A percentile compares a stretch with the other conserved stretches of the same genome.
These are phyloP conservation scores for Hemisphaericaspora subhashii DNA, from an alignment of 1,139 yeast species.

Conservation along the genomic window DNA sequence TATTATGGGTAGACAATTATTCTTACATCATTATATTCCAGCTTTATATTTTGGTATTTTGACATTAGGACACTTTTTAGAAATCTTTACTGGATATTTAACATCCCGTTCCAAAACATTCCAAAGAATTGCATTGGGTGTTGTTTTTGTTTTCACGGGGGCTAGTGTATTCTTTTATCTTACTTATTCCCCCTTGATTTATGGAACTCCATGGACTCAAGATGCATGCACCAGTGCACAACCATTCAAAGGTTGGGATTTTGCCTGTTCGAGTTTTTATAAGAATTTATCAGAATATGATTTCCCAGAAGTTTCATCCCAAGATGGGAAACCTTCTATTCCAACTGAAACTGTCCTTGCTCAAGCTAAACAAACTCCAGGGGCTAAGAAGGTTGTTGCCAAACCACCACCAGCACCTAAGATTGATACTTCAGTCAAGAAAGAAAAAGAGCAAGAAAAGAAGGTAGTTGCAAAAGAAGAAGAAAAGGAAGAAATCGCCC, in stretches of 20 bases:
- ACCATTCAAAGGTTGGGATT: constrained; percentile 76
- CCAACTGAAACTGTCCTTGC: constrained; percentile 16
- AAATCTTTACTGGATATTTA: constrained; percentile 55
- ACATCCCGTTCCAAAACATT: constrained; percentile 30
- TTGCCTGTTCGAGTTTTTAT: constrained; percentile 66
- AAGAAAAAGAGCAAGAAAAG: constrained; percentile 3
- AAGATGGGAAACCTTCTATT: constrained; percentile 17
- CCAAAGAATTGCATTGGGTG: constrained; percentile 40
- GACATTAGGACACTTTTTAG: constrained; percentile 80
- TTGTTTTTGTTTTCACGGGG: constrained; percentile 50
- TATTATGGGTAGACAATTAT: constrained; percentile 91
- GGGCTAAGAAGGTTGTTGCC: neutral
- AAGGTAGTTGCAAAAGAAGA: constrained; percentile 5
- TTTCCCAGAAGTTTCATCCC: constrained; percentile 12
- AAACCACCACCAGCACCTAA: too few species aligned
- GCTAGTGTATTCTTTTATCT: constrained; percentile 57
- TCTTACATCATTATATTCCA: constrained; percentile 90
- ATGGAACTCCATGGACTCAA: constrained; percentile 83
- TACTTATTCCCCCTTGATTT: constrained; percentile 70
- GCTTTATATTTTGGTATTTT: constrained; percentile 86
- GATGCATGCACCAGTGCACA: constrained; percentile 61
- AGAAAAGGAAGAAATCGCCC: constrained; percentile 20
- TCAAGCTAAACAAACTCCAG: constrained; percentile 17
- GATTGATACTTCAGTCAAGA: constrained; percentile 8
- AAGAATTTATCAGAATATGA: constrained; percentile 28